Conservation (phyloP, 371 early-diverging fungal species). For the Mucor mucedo region DNA sequence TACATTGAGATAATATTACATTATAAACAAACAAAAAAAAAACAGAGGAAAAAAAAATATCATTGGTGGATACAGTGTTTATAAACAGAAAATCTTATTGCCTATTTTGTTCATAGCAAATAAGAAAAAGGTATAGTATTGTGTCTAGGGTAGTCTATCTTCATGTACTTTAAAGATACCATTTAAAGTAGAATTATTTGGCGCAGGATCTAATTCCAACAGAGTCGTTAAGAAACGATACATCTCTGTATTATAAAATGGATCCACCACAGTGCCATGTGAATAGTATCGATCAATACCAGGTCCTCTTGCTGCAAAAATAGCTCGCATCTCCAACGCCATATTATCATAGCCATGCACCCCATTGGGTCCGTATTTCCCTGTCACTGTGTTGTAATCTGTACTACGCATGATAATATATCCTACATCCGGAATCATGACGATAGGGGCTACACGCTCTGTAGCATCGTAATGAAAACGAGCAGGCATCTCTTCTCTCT, state of each 20-base stretch:
- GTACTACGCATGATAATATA: conserved; percentile 41
- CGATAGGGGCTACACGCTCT: conserved; percentile 74
- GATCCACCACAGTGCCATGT: conserved; percentile 20
- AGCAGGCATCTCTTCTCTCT: conserved; percentile 64
- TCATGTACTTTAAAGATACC: conserved; percentile 11
- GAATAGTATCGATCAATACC: conserved; percentile 45
- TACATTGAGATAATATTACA: too few species aligned
- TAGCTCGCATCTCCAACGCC: conserved; percentile 79
- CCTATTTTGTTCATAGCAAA: too few species aligned
- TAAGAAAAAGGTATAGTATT: too few species aligned
- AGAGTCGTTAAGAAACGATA: conserved; percentile 39
- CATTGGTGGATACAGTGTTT: too few species aligned
- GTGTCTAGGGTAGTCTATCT: not conserved
- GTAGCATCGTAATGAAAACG: conserved; percentile 66
- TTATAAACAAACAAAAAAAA: too few species aligned
- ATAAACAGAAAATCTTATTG: too few species aligned
- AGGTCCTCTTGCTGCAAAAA: conserved; percentile 85
- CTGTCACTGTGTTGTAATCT: conserved; percentile 1
- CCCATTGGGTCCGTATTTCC: conserved; percentile 45
- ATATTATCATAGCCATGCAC: conserved; percentile 89
- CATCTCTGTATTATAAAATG: conserved; percentile 47
- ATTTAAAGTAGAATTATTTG: conserved; percentile 39
- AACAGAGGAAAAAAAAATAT: too few species aligned
- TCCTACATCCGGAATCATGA: conserved; percentile 70
- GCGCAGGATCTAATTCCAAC: conserved; percentile 35